Evolutionary conservation across 345 rosid species (phyloP), one percentile per base, ranked within the genome.

Genomic region (Fremontodendron californicum): DNA sequence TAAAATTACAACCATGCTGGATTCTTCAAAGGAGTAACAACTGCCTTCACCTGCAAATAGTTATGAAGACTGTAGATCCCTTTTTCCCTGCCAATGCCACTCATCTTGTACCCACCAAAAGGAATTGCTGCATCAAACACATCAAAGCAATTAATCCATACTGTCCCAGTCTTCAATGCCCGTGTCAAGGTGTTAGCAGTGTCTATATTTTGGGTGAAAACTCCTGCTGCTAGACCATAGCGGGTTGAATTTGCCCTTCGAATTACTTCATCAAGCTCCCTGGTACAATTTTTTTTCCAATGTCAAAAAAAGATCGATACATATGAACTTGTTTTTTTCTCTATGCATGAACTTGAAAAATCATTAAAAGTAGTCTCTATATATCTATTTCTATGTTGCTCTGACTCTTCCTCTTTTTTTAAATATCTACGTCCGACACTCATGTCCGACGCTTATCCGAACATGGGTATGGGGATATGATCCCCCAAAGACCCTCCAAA

Each of bases 51-150:
- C 81, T 96, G 99, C 92, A 93, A 88, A 87, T 96, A 96, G 84
- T 86, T 88, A 37, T 77, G 78, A 12, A 96, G 92, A 85, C 99
- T 88, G 89, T 96, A 92, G 27, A 96, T 87, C 1, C 99, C 98
- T 82, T 96, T 96, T 84, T 96, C 99, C 83, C 99, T 81, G 6
- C 99, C 99, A 0, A 81, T 84, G 9, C 99, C 99, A 52, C 99
- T 96, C 99, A 92, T 93, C 88, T 92, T 96, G 89, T 88, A 96
- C 27, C 99, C 99, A 19, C 99, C 99, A 7, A 92, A 93, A 0
- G 99, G 99, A 25, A 96, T 91, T 1, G 94, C 95, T 27, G 99
- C 99, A 29, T 96, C 99, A 58, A 96, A 93, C 9, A 90, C 90
- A 55, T 93, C 96, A 8, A 87, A 96, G 85, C 98, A 93, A 73